Conservation (phyloP, 306 rosid species). For the Carpinus viminea region DNA sequence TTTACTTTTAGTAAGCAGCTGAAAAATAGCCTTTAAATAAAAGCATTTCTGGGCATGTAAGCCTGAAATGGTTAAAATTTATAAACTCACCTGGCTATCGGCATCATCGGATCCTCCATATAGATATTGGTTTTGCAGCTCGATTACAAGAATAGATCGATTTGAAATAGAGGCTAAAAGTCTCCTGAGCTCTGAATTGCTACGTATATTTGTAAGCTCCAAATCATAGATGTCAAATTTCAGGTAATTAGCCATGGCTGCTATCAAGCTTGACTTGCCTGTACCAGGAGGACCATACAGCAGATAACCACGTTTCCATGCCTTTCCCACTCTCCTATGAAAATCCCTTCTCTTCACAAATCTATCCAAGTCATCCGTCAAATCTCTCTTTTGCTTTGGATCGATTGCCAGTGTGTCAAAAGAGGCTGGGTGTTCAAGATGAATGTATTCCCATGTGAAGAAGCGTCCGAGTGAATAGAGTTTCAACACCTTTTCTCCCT, state of each 20-base stretch:
- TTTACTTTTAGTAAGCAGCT: neutral
- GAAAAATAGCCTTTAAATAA: neutral
- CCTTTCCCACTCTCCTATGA: no score
- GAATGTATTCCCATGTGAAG: slow-evolving; percentile 33
- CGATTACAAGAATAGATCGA: slow-evolving; percentile 41
- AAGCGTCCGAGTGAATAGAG: slow-evolving; percentile 9
- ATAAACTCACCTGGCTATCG: slow-evolving; percentile 24
- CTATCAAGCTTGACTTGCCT: slow-evolving; percentile 41
- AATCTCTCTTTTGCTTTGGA: no score
- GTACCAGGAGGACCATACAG: no score
- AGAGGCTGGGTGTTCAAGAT: no score
- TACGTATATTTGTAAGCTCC: slow-evolving; percentile 28
- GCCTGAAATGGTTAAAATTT: neutral
- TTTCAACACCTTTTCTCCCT: slow-evolving; percentile 32
- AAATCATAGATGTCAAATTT: slow-evolving; percentile 42
- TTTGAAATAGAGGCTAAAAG: slow-evolving; percentile 31
- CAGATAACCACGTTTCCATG: no score
- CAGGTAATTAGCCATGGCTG: slow-evolving; percentile 48
- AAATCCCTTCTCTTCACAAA: no score
- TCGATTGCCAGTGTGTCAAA: no score
- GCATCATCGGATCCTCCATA: neutral
- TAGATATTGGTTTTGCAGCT: slow-evolving; percentile 25
- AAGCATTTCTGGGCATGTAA: neutral
- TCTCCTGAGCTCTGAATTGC: slow-evolving; percentile 24
- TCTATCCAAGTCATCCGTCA: no score